A percentile compares a stretch with the other conserved stretches of the same genome.
phyloP scores from a whole-genome alignment of 495 filamentous ascomycete species.

The Penicillium ochrochloron region DNA sequence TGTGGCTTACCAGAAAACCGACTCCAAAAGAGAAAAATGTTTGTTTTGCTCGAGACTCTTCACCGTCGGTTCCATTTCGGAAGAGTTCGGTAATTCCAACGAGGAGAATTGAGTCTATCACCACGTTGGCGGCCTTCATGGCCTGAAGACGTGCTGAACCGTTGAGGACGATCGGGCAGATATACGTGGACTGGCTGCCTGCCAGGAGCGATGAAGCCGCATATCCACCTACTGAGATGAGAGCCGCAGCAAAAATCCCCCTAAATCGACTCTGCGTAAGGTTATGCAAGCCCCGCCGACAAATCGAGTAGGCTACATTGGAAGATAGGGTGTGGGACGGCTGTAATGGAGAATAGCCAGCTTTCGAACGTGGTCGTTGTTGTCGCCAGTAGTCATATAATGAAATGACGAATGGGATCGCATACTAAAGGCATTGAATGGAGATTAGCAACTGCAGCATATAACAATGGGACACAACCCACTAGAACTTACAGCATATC shows the following conservation, averaged over 20 bases:
- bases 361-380: constrained; percentile 32
- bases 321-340: constrained; percentile 24
- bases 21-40: constrained; percentile 38
- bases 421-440: constrained; percentile 27
- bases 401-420: constrained; percentile 48
- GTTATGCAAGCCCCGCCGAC: constrained; percentile 31
- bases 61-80: constrained; percentile 21
- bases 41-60: constrained; percentile 35
- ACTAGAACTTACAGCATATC: constrained; percentile 44
- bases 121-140: constrained; percentile 31
- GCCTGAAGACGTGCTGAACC: constrained; percentile 30
- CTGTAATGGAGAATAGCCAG: constrained; percentile 30
- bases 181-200: constrained; percentile 49
- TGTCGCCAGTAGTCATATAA: constrained; percentile 50
- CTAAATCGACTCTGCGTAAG: constrained; percentile 35
- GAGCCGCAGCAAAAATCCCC: constrained; percentile 41
- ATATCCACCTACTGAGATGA: constrained; percentile 40
- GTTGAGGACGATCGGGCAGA: constrained; percentile 46
- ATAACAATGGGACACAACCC: not conserved
- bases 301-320: constrained; percentile 27
- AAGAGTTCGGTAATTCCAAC: constrained; percentile 40
- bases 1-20: constrained; percentile 43
- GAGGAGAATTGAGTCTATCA: constrained; percentile 44
- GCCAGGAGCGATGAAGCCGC: constrained; percentile 31
- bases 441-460: constrained; percentile 16